Percentiles rank a stretch among this genome's conserved stretches.
These are phyloP conservation scores for Smittium mucronatum DNA, from an alignment of 371 early-diverging fungal genomes.

Conservation along the genomic window DNA sequence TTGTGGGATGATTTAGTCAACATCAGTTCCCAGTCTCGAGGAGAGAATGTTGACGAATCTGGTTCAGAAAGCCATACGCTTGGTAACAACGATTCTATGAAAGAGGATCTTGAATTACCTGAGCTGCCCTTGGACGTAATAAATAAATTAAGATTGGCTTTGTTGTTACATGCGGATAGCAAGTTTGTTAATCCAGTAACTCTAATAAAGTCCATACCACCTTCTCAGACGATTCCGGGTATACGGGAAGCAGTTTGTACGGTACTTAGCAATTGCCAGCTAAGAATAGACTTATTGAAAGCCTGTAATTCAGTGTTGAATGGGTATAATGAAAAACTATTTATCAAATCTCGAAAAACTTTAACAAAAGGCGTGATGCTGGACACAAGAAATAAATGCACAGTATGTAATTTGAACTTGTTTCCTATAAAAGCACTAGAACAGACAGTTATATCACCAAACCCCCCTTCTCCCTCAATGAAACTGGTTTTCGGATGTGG, in stretches of 20 bases:
- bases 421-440: not conserved
- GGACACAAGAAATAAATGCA: not conserved
- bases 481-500: conserved; percentile 33
- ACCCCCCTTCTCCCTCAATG: not conserved
- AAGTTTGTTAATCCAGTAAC: not conserved
- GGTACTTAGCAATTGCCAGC: not conserved
- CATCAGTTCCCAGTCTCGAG: not conserved
- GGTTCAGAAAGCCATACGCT: conserved; percentile 48
- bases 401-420: not conserved
- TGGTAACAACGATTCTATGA: conserved; percentile 59
- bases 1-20: conserved; percentile 88
- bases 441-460: not conserved
- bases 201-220: not conserved
- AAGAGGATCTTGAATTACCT: not conserved
- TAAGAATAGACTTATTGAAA: conserved; percentile 1
- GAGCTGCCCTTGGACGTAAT: conserved; percentile 31
- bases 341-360: not conserved
- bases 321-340: not conserved
- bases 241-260: not conserved
- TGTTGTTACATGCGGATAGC: conserved; percentile 4
- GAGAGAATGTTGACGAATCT: no score
- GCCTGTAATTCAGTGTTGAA: not conserved
- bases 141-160: not conserved
- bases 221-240: not conserved
- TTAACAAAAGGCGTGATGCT: not conserved